Conservation (phyloP, 75 land plant genomes). For the Sequoia sempervirens region DNA sequence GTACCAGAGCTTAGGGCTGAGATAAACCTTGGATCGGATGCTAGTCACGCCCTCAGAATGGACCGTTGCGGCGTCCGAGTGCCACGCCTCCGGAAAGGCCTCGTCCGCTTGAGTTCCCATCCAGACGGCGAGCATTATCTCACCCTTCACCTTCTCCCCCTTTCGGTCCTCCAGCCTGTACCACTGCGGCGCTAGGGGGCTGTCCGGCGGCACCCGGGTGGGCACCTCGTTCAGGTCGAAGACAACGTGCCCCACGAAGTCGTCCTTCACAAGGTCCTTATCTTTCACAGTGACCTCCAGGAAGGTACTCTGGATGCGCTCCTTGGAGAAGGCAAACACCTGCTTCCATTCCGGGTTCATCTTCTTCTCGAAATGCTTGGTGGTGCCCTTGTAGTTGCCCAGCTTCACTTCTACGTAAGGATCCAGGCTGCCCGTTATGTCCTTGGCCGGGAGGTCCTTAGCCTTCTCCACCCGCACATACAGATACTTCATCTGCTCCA, state of each 20-base stretch:
- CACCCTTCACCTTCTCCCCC: conserved; percentile 38
- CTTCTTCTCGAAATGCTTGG: conserved; percentile 20
- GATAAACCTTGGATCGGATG: conserved; percentile 62
- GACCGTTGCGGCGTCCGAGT: conserved; percentile 53
- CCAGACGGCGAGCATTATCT: conserved; percentile 71
- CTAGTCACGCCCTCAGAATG: conserved; percentile 25
- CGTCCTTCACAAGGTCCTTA: conserved; percentile 27
- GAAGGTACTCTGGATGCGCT: conserved; percentile 45
- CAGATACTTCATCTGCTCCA: conserved; percentile 64
- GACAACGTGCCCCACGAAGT: conserved; percentile 41
- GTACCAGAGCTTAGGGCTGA: conserved; percentile 79
- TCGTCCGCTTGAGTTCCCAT: conserved; percentile 79
- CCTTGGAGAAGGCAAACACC: conserved; percentile 70
- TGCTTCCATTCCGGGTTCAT: conserved; percentile 43
- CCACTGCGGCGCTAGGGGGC: conserved; percentile 75
- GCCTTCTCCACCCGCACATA: conserved; percentile 62
- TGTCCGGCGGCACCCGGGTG: conserved; percentile 58
- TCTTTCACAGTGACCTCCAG: conserved; percentile 58
- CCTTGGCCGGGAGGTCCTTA: conserved; percentile 28
- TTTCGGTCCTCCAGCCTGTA: conserved; percentile 54
- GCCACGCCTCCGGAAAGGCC: conserved; percentile 79
- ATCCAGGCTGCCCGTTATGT: conserved; percentile 11
- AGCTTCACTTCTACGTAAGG: conserved; percentile 46
- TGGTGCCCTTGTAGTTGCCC: conserved; percentile 57
- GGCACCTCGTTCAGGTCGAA: conserved; percentile 70